Evolutionary conservation across 345 rosid genomes (phyloP), one percentile per base, ranked within the genome.

Genomic region (Rhodamnia argentea): DNA sequence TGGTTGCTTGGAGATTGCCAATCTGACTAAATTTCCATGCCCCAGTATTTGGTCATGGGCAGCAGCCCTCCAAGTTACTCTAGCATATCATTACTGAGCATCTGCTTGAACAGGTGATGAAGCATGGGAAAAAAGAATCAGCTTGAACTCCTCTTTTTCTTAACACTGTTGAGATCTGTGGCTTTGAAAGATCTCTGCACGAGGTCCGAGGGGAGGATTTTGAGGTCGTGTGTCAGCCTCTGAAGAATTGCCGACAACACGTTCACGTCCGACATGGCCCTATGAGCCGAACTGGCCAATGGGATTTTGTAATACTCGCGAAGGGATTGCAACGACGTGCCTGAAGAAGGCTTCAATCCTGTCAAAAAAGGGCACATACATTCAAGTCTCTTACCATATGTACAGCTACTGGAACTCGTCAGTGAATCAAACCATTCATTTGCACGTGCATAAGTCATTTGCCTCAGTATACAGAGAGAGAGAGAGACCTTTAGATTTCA

Each of bases 231-330:
- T 24, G 97, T 92, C 87, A 97, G 86, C 87, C 89, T 95, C 89
- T 95, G 97, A 58, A 97, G 88, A 88, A 97, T 83, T 87, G 89
- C 47, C 42, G 98, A 90, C 87, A 96, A 87, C n/a, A 88, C 54
- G 12, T 86, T 90, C 74, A 93, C 99, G 85, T 97, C 98, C 10
- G 97, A 87, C 96, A 96, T 92, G 60, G 99, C 98, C 90, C 98
- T 92, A 70, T 96, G 99, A 82, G 98, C 96, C 23, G 93, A 74
- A 89, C 96, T 98, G 2, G 85, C 87, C 75, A 89, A 89, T 10
- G 90, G 82, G 26, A 96, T 88, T 8, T 42, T 26, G 27, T 91
- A 94, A 86, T 87, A 82, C 84, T 94, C 90, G 0, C 92, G 88
- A 7, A 97, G 93, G 9, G 88, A 92, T 90, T 90, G 54, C 89